A percentile compares a stretch with the other conserved stretches of the same genome.
Evolutionary conservation across 179 eudicot species (phyloP).

Genomic region (Vitellaria paradoxa): DNA sequence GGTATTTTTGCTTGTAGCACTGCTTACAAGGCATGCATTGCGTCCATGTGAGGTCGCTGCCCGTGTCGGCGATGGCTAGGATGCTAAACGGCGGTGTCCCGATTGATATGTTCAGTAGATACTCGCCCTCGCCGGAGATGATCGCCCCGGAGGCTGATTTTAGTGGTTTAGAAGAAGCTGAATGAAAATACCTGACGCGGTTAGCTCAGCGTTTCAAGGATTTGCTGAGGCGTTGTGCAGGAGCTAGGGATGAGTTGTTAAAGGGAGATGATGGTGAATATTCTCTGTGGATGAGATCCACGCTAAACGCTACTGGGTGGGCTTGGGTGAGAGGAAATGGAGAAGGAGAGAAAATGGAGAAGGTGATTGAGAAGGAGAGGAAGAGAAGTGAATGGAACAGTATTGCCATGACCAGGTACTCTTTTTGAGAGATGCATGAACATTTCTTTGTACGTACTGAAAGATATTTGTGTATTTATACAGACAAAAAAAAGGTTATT

Average conservation of each 20-base stretch:
- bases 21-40: conserved; percentile 32
- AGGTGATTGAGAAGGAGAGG: not conserved
- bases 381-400: not conserved
- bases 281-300: conserved; percentile 23
- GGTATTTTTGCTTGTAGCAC: conserved; percentile 28
- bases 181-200: not conserved
- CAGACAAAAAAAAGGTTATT: too few species aligned
- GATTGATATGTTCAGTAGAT: conserved; percentile 22
- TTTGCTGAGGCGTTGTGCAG: not conserved
- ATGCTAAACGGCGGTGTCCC: conserved; percentile 28
- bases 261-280: conserved; percentile 17
- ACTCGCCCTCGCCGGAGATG: conserved; percentile 11
- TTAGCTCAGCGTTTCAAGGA: conserved; percentile 14
- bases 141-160: not conserved
- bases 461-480: too few species aligned
- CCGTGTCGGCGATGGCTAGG: conserved; percentile 26
- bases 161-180: not conserved
- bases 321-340: not conserved
- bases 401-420: too few species aligned
- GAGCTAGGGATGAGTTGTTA: conserved; percentile 12
- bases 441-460: too few species aligned
- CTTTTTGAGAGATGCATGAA: too few species aligned
- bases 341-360: not conserved
- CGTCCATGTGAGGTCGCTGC: conserved; percentile 34
- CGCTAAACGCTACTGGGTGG: conserved; percentile 10